These are phyloP conservation scores for Candida jianshihensis DNA, from an alignment of 805 yeast genomes.

Conservation along the genomic window DNA sequence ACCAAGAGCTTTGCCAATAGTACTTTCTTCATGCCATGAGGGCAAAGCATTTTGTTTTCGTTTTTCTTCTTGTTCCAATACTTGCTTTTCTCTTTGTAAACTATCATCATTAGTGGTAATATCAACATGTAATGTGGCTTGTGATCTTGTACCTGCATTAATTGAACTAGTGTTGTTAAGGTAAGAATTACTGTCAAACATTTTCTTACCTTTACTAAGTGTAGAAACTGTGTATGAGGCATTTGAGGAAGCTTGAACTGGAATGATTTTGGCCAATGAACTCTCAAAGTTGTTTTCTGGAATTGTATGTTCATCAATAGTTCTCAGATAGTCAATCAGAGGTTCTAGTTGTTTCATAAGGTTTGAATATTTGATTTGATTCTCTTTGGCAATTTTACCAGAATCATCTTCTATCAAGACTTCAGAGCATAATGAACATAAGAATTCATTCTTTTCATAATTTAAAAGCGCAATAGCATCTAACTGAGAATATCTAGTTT, in stretches of 20 bases:
- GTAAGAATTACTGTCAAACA: slow-evolving; percentile 33
- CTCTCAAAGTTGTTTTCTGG: slow-evolving; percentile 89
- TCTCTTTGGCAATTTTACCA: slow-evolving; percentile 69
- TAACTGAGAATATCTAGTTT: slow-evolving; percentile 70
- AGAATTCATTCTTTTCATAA: slow-evolving; percentile 72
- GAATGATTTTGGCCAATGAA: slow-evolving; percentile 74
- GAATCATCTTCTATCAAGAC: slow-evolving; percentile 82
- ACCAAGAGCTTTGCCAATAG: slow-evolving; percentile 68
- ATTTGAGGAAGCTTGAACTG: slow-evolving; percentile 65
- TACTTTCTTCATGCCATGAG: slow-evolving; percentile 89
- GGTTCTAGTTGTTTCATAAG: slow-evolving; percentile 90
- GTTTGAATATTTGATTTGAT: slow-evolving; percentile 74
- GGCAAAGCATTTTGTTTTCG: slow-evolving; percentile 92
- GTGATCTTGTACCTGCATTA: slow-evolving; percentile 55
- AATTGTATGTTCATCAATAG: slow-evolving; percentile 70
- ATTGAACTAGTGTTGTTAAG: slow-evolving; percentile 34
- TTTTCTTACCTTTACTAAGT: slow-evolving; percentile 33
- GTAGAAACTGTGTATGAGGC: slow-evolving; percentile 65
- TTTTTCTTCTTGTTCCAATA: slow-evolving; percentile 61
- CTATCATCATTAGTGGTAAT: slow-evolving; percentile 82
- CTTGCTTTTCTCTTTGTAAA: slow-evolving; percentile 55
- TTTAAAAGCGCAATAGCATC: slow-evolving; percentile 82
- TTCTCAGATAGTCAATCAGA: slow-evolving; percentile 71
- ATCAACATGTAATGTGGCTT: slow-evolving; percentile 84
- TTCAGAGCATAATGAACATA: slow-evolving; percentile 80